Evolutionary conservation across 2,329 filamentous ascomycete species (phyloP).

Genomic region (Tolypocladium ovalisporum): DNA sequence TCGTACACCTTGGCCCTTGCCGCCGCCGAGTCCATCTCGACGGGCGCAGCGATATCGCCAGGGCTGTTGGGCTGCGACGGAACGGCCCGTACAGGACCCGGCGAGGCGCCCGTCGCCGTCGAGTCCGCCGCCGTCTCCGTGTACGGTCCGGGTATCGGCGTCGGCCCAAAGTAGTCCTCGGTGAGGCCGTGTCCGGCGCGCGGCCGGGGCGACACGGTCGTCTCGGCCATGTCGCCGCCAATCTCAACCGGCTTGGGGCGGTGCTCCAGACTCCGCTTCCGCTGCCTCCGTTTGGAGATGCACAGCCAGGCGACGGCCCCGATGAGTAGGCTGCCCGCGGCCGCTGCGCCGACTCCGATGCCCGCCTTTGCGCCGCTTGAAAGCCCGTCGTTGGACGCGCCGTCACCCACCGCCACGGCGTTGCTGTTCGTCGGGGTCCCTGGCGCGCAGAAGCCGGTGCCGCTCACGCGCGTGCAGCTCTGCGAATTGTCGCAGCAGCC

Average conservation of each 20-base stretch:
- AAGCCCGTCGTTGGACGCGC: constrained; percentile 14
- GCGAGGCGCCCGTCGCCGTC: constrained; percentile 11
- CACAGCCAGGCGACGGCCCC: constrained; percentile 36
- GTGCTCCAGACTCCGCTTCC: constrained; percentile 10
- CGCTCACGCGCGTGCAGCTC: constrained; percentile 27
- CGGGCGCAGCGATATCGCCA: constrained; percentile 35
- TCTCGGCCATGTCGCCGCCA: constrained; percentile 20
- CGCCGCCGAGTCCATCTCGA: constrained; percentile 39
- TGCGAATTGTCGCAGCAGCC: constrained; percentile 39
- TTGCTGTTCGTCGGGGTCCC: constrained; percentile 15
- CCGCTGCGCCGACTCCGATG: constrained; percentile 41
- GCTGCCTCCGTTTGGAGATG: constrained; percentile 25
- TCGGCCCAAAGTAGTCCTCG: constrained; percentile 33
- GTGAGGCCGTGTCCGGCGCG: constrained; percentile 18
- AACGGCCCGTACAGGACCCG: constrained; percentile 25
- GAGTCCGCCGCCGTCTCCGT: constrained; percentile 22
- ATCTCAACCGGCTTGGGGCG: constrained; percentile 4
- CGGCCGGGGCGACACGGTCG: constrained; percentile 13
- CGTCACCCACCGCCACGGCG: constrained; percentile 13
- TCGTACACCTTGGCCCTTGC: constrained; percentile 2
- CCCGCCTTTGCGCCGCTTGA: constrained; percentile 43
- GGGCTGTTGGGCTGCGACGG: constrained; percentile 23
- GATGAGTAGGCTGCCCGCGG: constrained; percentile 30
- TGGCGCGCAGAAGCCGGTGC: constrained; percentile 27
- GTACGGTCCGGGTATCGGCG: constrained; percentile 34